These are phyloP conservation scores for Scorias spongiosa DNA, from an alignment of 2,329 filamentous ascomycete genomes.

Conservation along the genomic window DNA sequence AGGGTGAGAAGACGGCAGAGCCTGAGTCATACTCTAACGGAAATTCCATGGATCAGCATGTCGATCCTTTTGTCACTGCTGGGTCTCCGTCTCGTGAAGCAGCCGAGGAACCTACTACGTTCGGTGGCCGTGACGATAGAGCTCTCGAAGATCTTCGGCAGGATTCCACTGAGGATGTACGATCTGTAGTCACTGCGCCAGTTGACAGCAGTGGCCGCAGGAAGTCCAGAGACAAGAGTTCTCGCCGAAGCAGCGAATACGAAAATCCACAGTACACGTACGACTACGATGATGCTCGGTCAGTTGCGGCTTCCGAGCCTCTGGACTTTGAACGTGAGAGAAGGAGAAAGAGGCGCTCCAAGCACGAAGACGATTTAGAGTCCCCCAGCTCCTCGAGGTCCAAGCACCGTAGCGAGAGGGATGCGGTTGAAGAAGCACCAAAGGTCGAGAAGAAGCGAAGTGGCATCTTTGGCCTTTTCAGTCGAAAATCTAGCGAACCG, in stretches of 20 bases:
- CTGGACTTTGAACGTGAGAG: conserved; percentile 24
- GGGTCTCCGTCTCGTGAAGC: background rate
- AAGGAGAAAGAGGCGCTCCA: conserved; percentile 26
- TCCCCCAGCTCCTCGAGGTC: conserved; percentile 27
- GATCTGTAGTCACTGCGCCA: conserved; percentile 15
- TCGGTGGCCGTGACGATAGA: background rate
- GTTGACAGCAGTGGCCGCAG: conserved; percentile 19
- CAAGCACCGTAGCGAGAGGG: conserved; percentile 21
- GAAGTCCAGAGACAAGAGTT: conserved; percentile 11
- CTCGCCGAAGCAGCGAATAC: conserved; percentile 13
- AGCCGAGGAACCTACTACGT: background rate
- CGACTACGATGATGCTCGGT: conserved; percentile 25
- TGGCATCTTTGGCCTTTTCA: conserved; percentile 31
- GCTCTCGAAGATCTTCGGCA: conserved; percentile 2
- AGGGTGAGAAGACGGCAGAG: background rate
- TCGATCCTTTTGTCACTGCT: background rate
- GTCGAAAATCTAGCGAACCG: conserved; percentile 28
- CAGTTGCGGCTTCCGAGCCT: conserved; percentile 26
- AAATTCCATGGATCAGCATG: background rate
- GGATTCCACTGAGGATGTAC: conserved; percentile 11
- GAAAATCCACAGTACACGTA: conserved; percentile 16
- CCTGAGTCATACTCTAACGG: background rate
- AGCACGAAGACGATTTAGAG: conserved; percentile 21
- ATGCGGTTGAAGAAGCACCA: conserved; percentile 14
- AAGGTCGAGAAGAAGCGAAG: conserved; percentile 30